Evolutionary conservation across 331 rosid genomes (phyloP), one percentile per base, ranked within the genome.

Genomic region (Pyracantha coccinea): DNA sequence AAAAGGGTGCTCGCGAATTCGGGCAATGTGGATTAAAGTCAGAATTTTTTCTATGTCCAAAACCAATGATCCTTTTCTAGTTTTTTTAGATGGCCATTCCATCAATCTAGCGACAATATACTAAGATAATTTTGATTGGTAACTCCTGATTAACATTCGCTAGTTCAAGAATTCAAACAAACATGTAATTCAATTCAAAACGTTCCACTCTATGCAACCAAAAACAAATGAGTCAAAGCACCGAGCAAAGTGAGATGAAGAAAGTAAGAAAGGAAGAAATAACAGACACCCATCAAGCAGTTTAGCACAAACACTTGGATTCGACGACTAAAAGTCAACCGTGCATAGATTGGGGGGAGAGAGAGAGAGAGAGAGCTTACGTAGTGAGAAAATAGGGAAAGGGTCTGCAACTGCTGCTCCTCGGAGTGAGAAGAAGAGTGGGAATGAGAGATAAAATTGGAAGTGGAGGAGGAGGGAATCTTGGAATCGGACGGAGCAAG

Each of bases 351-450:
- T 33, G 44, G 1, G 41, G 12, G 1, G 8, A 2, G 54, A 32
- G 77, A 67, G 72, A 47, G 66, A 61, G 27, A 19, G 72, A 66
- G 76, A 23, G 67, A 44, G 33, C 73, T 77, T 77, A 81, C 88
- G 13, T 33, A 6, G 81, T 52, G 89, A 76, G 66, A 60, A 63
- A 50, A 27, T n/a, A 16, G 21, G 63, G 5, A 71, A 59, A 38
- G 61, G 29, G 72, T 2, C 1, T 28, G 55, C 20, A 17, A 50
- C 55, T 17, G 55, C 20, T 50, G 20, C 9, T 50, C 60, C 44
- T 61, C 71, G 11, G 21, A 45, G 63, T 59, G 77, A 50, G 44
- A 19, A 44, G 31, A 38, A 9, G 14, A 38, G 72, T 2, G 20
- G n/a, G 73, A 11, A 47, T 62, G 63, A 16, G 71, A 69, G 79